Percentiles rank a stretch among this genome's conserved stretches.
Conservation (phyloP, 495 filamentous ascomycete species). For the Thermothielavioides terrestris region DNA sequence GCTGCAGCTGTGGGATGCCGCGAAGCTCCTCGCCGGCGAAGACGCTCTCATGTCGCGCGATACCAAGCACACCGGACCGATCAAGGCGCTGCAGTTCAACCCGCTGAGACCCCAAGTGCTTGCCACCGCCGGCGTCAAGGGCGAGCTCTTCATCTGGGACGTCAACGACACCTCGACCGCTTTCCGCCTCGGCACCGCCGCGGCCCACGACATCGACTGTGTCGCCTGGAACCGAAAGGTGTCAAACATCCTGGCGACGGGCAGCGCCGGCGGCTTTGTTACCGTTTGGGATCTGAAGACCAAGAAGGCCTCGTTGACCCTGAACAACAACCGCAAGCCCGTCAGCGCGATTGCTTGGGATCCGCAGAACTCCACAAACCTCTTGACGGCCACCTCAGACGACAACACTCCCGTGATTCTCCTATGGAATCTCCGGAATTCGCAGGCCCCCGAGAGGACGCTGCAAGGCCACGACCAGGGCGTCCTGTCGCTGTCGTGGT, state of each 20-base stretch:
- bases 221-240: slow-evolving; percentile 99
- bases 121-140: slow-evolving; percentile 86
- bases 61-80: slow-evolving; percentile 85
- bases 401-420: slow-evolving; percentile 83
- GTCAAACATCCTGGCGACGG: slow-evolving; percentile 88
- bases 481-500: slow-evolving; percentile 93
- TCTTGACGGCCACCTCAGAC: slow-evolving; percentile 85
- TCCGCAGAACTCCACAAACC: slow-evolving; percentile 83
- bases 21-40: slow-evolving; percentile 62
- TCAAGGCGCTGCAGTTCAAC: slow-evolving; percentile 97
- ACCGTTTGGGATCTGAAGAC: slow-evolving; percentile 98
- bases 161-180: slow-evolving; percentile 80
- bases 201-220: slow-evolving; percentile 92
- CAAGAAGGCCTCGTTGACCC: slow-evolving; percentile 88
- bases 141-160: slow-evolving; percentile 94
- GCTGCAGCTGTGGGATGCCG: slow-evolving; percentile 91
- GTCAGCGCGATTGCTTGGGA: slow-evolving; percentile 97
- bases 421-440: slow-evolving; percentile 93
- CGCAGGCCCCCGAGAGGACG: slow-evolving; percentile 84
- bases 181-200: slow-evolving; percentile 77
- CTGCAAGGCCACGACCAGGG: slow-evolving; percentile 86
- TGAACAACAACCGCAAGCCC: slow-evolving; percentile 91
- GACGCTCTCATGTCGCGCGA: slow-evolving; percentile 75
- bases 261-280: slow-evolving; percentile 88
- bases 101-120: slow-evolving; percentile 85